These are phyloP conservation scores for Hypoxylon lenormandii DNA, from an alignment of 495 filamentous ascomycete species.

Conservation along the genomic window DNA sequence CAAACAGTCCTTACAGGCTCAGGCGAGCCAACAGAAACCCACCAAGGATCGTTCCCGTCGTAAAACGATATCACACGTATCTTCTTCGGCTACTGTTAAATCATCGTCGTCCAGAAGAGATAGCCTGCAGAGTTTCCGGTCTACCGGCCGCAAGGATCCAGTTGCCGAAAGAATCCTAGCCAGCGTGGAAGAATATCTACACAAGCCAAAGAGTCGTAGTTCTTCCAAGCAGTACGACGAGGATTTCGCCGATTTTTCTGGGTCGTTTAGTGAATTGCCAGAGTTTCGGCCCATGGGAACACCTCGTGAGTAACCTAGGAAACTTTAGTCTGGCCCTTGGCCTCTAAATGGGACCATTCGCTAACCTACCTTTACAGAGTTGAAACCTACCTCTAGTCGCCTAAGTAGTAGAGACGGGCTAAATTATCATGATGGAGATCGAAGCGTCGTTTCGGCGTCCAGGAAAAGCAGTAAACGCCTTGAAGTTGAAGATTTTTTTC, in stretches of 20 bases:
- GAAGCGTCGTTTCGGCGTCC: constrained; percentile 41
- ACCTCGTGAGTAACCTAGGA: constrained; percentile 35
- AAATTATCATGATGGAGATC: constrained; percentile 29
- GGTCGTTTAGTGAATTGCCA: constrained; percentile 30
- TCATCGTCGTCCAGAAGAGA: constrained; percentile 44
- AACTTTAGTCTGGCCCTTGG: background rate
- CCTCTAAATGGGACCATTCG: background rate
- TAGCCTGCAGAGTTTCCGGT: constrained; percentile 49
- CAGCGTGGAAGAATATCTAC: constrained; percentile 22
- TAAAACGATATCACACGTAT: constrained; percentile 33
- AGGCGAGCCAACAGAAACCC: constrained; percentile 10
- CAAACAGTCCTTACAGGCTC: constrained; percentile 20
- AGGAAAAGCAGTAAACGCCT: constrained; percentile 27
- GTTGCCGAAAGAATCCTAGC: constrained; percentile 20
- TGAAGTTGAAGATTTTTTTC: constrained; percentile 43
- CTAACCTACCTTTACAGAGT: constrained; percentile 30
- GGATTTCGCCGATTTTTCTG: constrained; percentile 33
- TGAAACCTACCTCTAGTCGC: constrained; percentile 16
- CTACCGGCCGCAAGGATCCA: constrained; percentile 13
- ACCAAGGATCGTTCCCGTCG: constrained; percentile 24
- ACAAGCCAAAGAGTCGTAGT: constrained; percentile 13
- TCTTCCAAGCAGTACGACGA: constrained; percentile 24
- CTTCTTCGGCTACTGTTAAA: constrained; percentile 18
- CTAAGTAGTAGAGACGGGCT: constrained; percentile 33
- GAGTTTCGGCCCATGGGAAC: constrained; percentile 22